A percentile compares a stretch with the other conserved stretches of the same genome.
Evolutionary conservation across 768 basidiomycete species (phyloP).

Genomic region (Udeniomyces megalosporus): DNA sequence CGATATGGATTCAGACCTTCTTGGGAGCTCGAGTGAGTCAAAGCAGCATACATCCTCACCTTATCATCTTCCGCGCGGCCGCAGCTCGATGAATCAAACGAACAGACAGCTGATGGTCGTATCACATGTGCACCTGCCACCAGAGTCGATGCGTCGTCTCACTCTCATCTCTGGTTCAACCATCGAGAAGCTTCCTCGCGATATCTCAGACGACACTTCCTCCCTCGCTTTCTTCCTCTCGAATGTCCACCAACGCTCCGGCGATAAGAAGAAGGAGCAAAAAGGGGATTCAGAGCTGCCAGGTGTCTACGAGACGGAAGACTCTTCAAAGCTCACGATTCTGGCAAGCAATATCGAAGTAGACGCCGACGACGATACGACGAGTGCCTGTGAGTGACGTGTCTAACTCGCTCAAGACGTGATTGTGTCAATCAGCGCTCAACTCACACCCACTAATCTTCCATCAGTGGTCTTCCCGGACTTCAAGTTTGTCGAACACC

Average conservation of each 20-base stretch:
- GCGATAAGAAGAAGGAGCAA: slow-evolving; percentile 9
- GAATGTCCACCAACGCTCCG: slow-evolving; percentile 10
- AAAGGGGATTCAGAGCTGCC: slow-evolving; percentile 24
- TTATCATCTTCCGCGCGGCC: not conserved
- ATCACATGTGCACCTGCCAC: not conserved
- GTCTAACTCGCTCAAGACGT: not conserved
- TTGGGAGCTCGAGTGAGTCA: slow-evolving; percentile 65
- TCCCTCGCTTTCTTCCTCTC: slow-evolving; percentile 52
- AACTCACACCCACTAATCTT: not conserved
- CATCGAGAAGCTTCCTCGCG: slow-evolving; percentile 60
- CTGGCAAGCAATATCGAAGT: slow-evolving; percentile 63
- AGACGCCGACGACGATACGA: slow-evolving; percentile 48
- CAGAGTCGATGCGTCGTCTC: slow-evolving; percentile 31
- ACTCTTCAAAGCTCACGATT: slow-evolving; percentile 47
- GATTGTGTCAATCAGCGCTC: not conserved
- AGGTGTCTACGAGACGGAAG: slow-evolving; percentile 46
- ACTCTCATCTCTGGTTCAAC: slow-evolving; percentile 79
- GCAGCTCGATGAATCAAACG: not conserved
- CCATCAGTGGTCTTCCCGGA: slow-evolving; percentile 62
- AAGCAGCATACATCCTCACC: no score
- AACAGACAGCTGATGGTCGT: not conserved
- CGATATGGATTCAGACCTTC: slow-evolving; percentile 63
- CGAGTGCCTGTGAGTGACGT: slow-evolving; percentile 34
- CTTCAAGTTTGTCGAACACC: slow-evolving; percentile 63
- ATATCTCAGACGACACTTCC: slow-evolving; percentile 47